Conservation (phyloP, 768 basidiomycete genomes). For the Suillus occidentalis region DNA sequence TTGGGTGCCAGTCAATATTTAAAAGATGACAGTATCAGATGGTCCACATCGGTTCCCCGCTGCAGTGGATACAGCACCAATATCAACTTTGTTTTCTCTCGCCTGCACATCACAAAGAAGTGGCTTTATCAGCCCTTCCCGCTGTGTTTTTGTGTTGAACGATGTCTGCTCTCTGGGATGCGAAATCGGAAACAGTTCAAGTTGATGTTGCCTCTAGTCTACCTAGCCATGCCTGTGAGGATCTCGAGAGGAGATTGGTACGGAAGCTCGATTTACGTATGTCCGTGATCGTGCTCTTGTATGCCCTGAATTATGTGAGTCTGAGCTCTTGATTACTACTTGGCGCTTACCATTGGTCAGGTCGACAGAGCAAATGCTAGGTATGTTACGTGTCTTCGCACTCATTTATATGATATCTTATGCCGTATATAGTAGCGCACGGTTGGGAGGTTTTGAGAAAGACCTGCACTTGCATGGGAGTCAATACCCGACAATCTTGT, state of each 20-base stretch:
- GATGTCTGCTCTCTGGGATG: neutral
- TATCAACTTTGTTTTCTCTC: neutral
- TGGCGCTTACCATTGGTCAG: neutral
- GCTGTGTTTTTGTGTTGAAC: neutral
- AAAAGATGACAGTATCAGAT: neutral
- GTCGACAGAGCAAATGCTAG: constrained; percentile 5
- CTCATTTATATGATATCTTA: neutral
- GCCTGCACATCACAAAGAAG: neutral
- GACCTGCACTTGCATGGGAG: constrained; percentile 58
- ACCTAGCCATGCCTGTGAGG: neutral
- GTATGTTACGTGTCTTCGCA: neutral
- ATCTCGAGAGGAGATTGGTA: constrained; percentile 4
- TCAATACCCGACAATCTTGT: constrained; percentile 63
- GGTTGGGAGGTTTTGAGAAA: constrained; percentile 62
- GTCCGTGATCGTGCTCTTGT: neutral
- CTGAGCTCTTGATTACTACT: neutral
- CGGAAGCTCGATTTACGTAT: constrained; percentile 5
- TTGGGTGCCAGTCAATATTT: neutral
- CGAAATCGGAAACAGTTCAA: neutral
- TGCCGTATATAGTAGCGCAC: constrained; percentile 34
- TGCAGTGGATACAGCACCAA: neutral
- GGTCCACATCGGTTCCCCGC: neutral
- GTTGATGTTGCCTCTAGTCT: neutral
- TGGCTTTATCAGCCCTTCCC: neutral
- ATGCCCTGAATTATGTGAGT: constrained; percentile 8